A percentile compares a stretch with the other conserved stretches of the same genome.
These are phyloP conservation scores for Pichia sp. DNA, from an alignment of 1,139 yeast species.

Conservation along the genomic window DNA sequence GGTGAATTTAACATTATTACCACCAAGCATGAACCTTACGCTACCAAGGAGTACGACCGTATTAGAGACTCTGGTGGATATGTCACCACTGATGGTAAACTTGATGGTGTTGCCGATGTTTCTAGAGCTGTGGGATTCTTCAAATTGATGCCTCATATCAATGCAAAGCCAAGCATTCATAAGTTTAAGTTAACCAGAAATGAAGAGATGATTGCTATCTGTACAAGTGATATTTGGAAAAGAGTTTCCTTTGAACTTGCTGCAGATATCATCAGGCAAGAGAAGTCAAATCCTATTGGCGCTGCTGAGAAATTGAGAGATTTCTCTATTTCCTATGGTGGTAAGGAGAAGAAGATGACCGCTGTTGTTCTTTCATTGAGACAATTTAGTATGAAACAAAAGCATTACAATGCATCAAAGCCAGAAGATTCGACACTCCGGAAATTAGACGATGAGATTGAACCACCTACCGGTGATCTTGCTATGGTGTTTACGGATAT, in stretches of 20 bases:
- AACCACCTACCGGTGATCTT: conserved; percentile 90
- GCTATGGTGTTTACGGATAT: conserved; percentile 98
- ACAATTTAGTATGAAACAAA: conserved; percentile 37
- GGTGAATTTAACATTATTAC: conserved; percentile 75
- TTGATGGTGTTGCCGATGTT: conserved; percentile 76
- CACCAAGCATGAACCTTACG: conserved; percentile 79
- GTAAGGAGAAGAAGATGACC: conserved; percentile 64
- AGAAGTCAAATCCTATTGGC: conserved; percentile 74
- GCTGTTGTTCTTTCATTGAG: conserved; percentile 74
- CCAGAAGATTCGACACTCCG: conserved; percentile 78
- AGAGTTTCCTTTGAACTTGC: conserved; percentile 76
- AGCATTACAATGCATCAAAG: conserved; percentile 36
- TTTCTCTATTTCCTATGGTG: conserved; percentile 90
- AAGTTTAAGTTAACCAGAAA: conserved; percentile 55
- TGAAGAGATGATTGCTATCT: conserved; percentile 84
- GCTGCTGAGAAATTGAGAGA: conserved; percentile 95
- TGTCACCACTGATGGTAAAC: conserved; percentile 76
- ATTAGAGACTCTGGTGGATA: conserved; percentile 89
- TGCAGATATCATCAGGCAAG: conserved; percentile 83
- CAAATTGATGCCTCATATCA: conserved; percentile 79
- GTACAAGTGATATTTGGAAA: conserved; percentile 82
- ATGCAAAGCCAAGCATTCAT: conserved; percentile 77
- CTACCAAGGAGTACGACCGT: conserved; percentile 72
- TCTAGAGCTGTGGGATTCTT: conserved; percentile 92
- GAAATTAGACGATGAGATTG: conserved; percentile 83